phyloP scores from a whole-genome alignment of 352 stramenopile genomes.

The Halophytophthora polymorphica region DNA sequence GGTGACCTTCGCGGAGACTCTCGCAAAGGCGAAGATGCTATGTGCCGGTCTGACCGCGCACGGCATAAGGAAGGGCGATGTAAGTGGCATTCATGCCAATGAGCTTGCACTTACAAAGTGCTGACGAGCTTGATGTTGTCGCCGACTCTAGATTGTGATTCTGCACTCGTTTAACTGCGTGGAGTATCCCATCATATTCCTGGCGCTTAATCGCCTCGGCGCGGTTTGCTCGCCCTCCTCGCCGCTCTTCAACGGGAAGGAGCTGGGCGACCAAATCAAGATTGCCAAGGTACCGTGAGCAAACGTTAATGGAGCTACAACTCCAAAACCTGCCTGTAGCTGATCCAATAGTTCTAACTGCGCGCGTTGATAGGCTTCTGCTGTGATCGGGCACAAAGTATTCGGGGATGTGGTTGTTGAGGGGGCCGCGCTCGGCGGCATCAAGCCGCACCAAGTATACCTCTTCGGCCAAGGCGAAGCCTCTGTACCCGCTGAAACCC shows the following conservation, averaged over 20 bases:
- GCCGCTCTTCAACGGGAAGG: constrained; percentile 29
- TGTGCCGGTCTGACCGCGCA: constrained; percentile 34
- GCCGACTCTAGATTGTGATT: constrained; percentile 29
- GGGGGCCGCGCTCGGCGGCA: constrained; percentile 6
- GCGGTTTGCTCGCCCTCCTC: constrained; percentile 41
- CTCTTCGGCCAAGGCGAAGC: constrained; percentile 13
- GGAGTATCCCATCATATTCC: constrained; percentile 45
- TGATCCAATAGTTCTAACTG: not conserved
- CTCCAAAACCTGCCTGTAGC: not conserved
- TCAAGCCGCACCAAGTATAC: constrained; percentile 12
- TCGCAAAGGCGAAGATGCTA: constrained; percentile 20
- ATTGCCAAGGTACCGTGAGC: constrained; percentile 17
- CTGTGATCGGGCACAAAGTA: constrained; percentile 10
- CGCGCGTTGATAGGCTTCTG: constrained; percentile 8
- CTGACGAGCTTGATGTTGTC: not conserved
- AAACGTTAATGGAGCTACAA: too few relatives aligned
- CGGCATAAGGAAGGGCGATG: constrained; percentile 39
- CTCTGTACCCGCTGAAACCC: not conserved
- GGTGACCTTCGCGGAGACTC: constrained; percentile 32
- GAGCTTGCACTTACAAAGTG: not conserved
- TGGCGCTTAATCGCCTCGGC: constrained; percentile 36
- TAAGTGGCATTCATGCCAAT: constrained; percentile 18
- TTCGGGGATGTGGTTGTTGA: constrained; percentile 9
- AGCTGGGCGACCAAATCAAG: constrained; percentile 32
- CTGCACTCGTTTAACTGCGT: constrained; percentile 53